Percentiles rank a stretch among this genome's conserved stretches.
These are phyloP conservation scores for Coemansia sp. DNA, from an alignment of 192 early-diverging fungal genomes.

Conservation along the genomic window DNA sequence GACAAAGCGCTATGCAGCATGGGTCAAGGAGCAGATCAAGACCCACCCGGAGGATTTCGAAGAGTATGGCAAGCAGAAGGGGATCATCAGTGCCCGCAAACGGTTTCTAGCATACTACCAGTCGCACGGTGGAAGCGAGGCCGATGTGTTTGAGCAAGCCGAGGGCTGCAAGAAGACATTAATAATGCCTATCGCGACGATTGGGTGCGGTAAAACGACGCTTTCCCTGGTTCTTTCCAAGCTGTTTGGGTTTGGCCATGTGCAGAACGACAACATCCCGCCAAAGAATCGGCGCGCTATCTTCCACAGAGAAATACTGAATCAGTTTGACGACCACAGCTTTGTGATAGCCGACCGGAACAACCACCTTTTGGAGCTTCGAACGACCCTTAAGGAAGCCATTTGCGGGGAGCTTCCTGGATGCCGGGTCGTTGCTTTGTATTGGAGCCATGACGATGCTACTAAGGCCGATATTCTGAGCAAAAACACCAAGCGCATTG, in stretches of 20 bases:
- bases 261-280: constrained; percentile 81
- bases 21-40: constrained; percentile 65
- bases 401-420: constrained; percentile 60
- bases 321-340: constrained; percentile 54
- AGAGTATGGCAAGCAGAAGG: constrained; percentile 66
- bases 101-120: constrained; percentile 69
- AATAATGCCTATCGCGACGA: constrained; percentile 72
- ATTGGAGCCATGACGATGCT: constrained; percentile 69
- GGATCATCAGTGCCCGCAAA: constrained; percentile 79
- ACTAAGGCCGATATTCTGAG: constrained; percentile 52
- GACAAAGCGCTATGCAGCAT: constrained; percentile 71
- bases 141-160: constrained; percentile 17
- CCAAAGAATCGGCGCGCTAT: constrained; percentile 49
- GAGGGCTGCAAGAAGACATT: constrained; percentile 31
- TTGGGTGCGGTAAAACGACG: constrained; percentile 77
- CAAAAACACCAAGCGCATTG: constrained; percentile 58
- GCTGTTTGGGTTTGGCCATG: constrained; percentile 70
- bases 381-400: constrained; percentile 51
- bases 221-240: constrained; percentile 56
- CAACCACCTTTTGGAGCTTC: constrained; percentile 64
- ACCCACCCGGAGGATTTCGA: constrained; percentile 66
- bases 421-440: constrained; percentile 69
- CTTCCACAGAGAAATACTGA: constrained; percentile 64
- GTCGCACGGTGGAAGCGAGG: constrained; percentile 23
- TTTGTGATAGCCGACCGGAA: constrained; percentile 82